These are phyloP conservation scores for Geosmithia flava DNA, from an alignment of 2,329 filamentous ascomycete genomes.

Conservation along the genomic window DNA sequence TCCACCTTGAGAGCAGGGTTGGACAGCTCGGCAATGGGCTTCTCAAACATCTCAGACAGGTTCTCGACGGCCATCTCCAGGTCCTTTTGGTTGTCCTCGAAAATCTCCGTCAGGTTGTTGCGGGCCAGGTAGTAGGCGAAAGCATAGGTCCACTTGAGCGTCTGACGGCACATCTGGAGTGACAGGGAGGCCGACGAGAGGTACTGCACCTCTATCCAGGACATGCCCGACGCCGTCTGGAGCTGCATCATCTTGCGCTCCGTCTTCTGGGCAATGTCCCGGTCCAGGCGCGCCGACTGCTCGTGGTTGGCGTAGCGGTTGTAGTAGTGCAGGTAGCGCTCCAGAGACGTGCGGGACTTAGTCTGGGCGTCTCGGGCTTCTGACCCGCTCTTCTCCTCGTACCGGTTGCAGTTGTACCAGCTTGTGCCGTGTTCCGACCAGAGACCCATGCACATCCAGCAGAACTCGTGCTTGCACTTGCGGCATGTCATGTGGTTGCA, in stretches of 20 bases:
- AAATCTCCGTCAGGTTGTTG: constrained; percentile 94
- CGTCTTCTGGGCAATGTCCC: constrained; percentile 89
- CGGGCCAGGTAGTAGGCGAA: constrained; percentile 96
- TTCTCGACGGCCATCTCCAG: constrained; percentile 95
- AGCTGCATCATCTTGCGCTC: constrained; percentile 99
- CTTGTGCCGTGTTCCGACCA: constrained; percentile 98
- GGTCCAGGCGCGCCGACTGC: constrained; percentile 91
- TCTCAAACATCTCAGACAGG: constrained; percentile 98
- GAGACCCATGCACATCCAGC: constrained; percentile 99
- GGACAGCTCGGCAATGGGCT: constrained; percentile 76
- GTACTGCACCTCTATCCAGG: constrained; percentile 99
- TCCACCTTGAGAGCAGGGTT: constrained; percentile 89
- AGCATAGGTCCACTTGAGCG: constrained; percentile 97
- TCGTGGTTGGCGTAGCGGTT: constrained; percentile 99
- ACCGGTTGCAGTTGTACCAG: constrained; percentile 99
- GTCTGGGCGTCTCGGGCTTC: constrained; percentile 89
- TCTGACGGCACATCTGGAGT: constrained; percentile 93
- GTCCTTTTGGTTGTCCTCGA: constrained; percentile 98
- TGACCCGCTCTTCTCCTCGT: constrained; percentile 86
- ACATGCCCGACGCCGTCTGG: constrained; percentile 88
- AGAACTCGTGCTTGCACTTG: constrained; percentile 94
- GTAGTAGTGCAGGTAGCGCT: constrained; percentile 98
- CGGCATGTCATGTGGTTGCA: constrained; percentile 98
- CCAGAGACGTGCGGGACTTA: constrained; percentile 76
- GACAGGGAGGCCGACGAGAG: constrained; percentile 87